phyloP scores from a whole-genome alignment of 192 early-diverging fungal species.

The Podila minutissima region DNA sequence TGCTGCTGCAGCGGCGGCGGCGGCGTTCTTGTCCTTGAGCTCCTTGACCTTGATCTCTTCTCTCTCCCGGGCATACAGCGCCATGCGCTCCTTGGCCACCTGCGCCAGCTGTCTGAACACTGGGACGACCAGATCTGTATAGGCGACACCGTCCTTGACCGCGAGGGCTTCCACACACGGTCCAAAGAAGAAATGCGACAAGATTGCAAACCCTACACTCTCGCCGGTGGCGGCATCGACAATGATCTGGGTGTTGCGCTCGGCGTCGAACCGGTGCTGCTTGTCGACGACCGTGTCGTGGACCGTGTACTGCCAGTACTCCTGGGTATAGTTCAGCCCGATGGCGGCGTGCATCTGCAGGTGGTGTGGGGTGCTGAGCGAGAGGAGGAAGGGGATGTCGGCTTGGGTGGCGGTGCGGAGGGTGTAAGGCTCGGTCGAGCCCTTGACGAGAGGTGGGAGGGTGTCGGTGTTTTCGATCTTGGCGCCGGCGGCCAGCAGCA shows the following conservation, averaged over 20 bases:
- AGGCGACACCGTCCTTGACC: neutral
- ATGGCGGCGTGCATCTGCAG: neutral
- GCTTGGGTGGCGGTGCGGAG: neutral
- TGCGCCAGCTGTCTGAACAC: conserved; percentile 1
- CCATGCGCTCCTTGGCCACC: neutral
- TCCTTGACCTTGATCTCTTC: neutral
- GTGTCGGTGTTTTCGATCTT: neutral
- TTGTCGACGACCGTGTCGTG: neutral
- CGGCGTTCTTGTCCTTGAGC: neutral
- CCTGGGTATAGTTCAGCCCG: neutral
- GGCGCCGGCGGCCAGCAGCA: neutral
- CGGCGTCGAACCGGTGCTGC: neutral
- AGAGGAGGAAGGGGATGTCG: neutral
- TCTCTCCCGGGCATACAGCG: neutral
- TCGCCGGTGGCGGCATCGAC: neutral
- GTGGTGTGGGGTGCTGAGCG: neutral
- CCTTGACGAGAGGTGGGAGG: neutral
- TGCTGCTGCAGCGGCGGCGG: too few relatives aligned
- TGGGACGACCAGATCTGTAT: neutral
- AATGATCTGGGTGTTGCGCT: conserved; percentile 5
- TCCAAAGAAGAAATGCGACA: conserved; percentile 2
- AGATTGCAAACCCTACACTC: neutral
- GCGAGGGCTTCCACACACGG: neutral
- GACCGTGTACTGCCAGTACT: conserved; percentile 1
- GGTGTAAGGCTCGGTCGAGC: neutral